A percentile compares a stretch with the other conserved stretches of the same genome.
These are phyloP conservation scores for Tetrahymena thermophila DNA, from an alignment of 73 alveolate genomes.

Conservation along the genomic window DNA sequence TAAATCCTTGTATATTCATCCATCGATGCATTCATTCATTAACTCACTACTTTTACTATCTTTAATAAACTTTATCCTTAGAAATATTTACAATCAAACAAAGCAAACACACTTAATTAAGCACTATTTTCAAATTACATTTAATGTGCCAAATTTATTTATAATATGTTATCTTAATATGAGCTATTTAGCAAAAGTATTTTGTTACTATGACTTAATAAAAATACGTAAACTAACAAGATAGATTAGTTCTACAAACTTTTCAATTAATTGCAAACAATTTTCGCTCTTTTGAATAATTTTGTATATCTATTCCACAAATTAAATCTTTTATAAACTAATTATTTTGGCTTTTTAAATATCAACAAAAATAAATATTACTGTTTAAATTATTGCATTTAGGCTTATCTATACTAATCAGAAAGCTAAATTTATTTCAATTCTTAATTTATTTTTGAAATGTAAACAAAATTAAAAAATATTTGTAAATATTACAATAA, in stretches of 20 bases:
- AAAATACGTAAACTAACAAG: background rate
- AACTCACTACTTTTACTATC: background rate
- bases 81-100: no score
- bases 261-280: background rate
- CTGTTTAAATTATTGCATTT: background rate
- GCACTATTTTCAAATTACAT: no score
- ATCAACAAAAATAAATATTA: background rate
- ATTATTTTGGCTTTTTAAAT: background rate
- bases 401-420: background rate
- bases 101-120: no score
- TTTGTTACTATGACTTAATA: background rate
- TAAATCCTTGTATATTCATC: background rate
- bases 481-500: no score
- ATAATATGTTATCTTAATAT: background rate
- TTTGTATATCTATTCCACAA: no score
- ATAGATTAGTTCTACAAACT: background rate
- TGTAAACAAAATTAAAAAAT: no score
- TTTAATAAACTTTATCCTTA: no score
- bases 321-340: background rate
- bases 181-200: no score
- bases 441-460: no score
- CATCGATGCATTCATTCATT: no score
- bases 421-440: background rate
- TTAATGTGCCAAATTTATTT: no score
- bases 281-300: background rate